phyloP scores from a whole-genome alignment of 2,329 filamentous ascomycete genomes.

The Phaeosphaeriaceae sp. region DNA sequence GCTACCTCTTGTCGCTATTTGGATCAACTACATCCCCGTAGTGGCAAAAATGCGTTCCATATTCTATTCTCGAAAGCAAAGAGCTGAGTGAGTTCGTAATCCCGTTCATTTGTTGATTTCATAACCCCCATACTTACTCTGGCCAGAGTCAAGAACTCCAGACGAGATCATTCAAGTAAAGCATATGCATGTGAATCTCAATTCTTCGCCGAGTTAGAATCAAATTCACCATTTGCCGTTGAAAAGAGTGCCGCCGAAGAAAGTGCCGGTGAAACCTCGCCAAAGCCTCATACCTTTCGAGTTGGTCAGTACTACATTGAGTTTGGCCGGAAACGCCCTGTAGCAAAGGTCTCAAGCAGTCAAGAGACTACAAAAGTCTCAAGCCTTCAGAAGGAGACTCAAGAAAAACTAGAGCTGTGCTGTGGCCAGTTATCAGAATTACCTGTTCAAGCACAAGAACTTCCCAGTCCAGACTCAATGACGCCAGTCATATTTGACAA shows the following conservation, averaged over 20 bases:
- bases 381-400: too few species aligned
- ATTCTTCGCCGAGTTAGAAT: neutral
- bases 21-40: constrained; percentile 3
- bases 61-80: constrained; percentile 10
- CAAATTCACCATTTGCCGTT: neutral
- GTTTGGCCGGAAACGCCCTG: neutral
- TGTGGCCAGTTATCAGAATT: neutral
- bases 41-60: constrained; percentile 15
- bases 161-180: neutral
- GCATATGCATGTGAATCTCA: neutral
- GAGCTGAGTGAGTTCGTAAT: constrained; percentile 14
- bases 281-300: neutral
- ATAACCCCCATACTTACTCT: neutral
- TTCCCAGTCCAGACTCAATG: neutral
- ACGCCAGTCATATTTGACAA: neutral
- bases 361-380: neutral
- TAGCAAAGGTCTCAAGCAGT: neutral
- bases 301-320: neutral
- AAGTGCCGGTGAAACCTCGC: neutral
- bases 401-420: too few species aligned
- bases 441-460: neutral
- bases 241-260: too few species aligned
- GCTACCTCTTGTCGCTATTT: constrained; percentile 6
- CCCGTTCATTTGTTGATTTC: neutral
- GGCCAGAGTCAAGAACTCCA: constrained; percentile 1